Evolutionary conservation across 176 grass and related monocot genomes (phyloP).

Genomic region (Rhynchospora tenuis): DNA sequence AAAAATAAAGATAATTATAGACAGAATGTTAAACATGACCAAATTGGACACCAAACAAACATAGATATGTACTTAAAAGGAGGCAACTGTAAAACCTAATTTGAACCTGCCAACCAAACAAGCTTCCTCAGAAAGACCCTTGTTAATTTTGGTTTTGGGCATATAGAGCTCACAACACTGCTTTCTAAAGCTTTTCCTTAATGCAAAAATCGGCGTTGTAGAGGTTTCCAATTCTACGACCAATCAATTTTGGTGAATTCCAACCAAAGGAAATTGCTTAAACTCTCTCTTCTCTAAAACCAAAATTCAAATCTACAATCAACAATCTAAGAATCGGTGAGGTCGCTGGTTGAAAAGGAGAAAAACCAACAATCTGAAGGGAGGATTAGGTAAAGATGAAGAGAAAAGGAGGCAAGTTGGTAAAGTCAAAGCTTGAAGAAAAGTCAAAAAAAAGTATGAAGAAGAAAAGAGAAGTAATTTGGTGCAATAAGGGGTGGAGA

Average conservation of each 20-base stretch:
- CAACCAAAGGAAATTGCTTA: background rate
- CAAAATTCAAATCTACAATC: conserved; percentile 2
- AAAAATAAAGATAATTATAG: conserved; percentile 3
- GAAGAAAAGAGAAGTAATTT: background rate
- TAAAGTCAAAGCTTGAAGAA: conserved; percentile 24
- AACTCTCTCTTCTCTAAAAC: background rate
- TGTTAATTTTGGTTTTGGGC: background rate
- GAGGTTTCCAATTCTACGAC: background rate
- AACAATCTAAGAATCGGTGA: background rate
- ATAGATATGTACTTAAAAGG: background rate
- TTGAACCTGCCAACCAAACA: conserved; percentile 1
- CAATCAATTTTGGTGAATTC: background rate
- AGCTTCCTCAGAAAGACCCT: background rate
- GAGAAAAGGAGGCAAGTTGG: background rate
- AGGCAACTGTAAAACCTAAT: conserved; percentile 20
- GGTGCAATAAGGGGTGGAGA: background rate
- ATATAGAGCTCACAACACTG: background rate
- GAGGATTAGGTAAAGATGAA: background rate
- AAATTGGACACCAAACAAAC: background rate
- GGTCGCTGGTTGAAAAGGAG: background rate
- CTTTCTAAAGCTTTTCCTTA: background rate
- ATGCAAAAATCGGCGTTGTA: background rate
- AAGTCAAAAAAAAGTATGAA: conserved; percentile 16
- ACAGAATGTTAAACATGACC: background rate
- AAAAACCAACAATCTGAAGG: background rate